Conservation (phyloP, 2,329 filamentous ascomycete species). For the Pyrenochaeta sp. region DNA sequence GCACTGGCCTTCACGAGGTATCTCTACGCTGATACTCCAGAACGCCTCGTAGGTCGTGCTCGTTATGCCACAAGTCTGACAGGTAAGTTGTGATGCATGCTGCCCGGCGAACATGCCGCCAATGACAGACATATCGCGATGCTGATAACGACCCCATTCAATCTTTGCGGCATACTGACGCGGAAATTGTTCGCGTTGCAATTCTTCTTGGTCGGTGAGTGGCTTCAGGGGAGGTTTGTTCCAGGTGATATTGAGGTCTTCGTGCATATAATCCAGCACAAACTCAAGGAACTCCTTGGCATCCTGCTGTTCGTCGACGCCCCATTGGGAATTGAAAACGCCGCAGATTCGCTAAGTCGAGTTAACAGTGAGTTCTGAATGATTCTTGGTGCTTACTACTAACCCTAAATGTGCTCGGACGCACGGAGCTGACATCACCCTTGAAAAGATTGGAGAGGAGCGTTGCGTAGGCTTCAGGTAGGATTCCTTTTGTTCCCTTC, state of each 20-base stretch:
- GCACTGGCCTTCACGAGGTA: constrained; percentile 67
- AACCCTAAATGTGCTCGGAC: constrained; percentile 58
- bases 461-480: constrained; percentile 69
- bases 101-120: constrained; percentile 81
- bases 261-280: constrained; percentile 79
- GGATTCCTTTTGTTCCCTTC: constrained; percentile 71
- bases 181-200: constrained; percentile 67
- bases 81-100: constrained; percentile 68
- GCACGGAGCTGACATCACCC: constrained; percentile 58
- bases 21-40: constrained; percentile 75
- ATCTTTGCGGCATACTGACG: constrained; percentile 72
- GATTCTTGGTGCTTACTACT: constrained; percentile 2
- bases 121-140: constrained; percentile 77
- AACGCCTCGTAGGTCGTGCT: constrained; percentile 75
- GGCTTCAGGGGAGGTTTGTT: constrained; percentile 65
- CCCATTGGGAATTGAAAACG: constrained; percentile 72
- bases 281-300: constrained; percentile 90
- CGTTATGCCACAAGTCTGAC: constrained; percentile 68
- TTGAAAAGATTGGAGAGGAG: constrained; percentile 70
- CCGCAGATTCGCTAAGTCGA: constrained; percentile 64
- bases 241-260: constrained; percentile 81
- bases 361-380: constrained; percentile 23
- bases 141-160: constrained; percentile 77
- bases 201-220: constrained; percentile 68
- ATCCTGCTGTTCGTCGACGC: constrained; percentile 83